Conservation (phyloP, 768 basidiomycete genomes). For the Pleurotus tuoliensis region DNA sequence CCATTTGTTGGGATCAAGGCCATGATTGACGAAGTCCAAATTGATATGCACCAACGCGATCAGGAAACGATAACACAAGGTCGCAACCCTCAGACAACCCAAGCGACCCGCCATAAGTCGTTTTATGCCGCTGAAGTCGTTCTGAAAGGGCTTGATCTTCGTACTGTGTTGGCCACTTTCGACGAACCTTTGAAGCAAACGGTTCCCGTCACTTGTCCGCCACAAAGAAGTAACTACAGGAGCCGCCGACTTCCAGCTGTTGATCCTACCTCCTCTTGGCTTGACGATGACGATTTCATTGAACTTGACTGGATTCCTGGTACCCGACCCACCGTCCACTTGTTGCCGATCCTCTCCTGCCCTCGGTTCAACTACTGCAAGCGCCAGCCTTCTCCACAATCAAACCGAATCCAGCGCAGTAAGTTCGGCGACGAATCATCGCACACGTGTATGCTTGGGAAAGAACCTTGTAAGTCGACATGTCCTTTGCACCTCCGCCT, state of each 20-base stretch:
- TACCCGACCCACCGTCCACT: constrained; percentile 54
- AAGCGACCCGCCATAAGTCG: constrained; percentile 68
- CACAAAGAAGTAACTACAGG: constrained; percentile 45
- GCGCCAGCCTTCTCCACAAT: constrained; percentile 41
- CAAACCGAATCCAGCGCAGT: constrained; percentile 41
- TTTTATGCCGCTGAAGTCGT: constrained; percentile 88
- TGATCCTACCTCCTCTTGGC: constrained; percentile 57
- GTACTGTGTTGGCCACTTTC: constrained; percentile 77
- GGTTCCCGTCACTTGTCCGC: constrained; percentile 44
- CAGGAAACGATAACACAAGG: constrained; percentile 69
- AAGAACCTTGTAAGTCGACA: constrained; percentile 55
- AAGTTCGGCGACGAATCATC: constrained; percentile 88
- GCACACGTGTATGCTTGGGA: constrained; percentile 76
- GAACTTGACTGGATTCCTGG: constrained; percentile 65
- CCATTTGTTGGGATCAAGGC: constrained; percentile 85
- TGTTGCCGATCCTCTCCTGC: constrained; percentile 71
- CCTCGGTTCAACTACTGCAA: constrained; percentile 84
- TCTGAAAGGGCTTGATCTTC: constrained; percentile 70
- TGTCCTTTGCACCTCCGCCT: too few species aligned
- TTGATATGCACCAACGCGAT: constrained; percentile 89
- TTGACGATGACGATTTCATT: constrained; percentile 77
- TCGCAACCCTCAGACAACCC: constrained; percentile 51
- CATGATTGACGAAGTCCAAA: constrained; percentile 74
- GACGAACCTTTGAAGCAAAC: constrained; percentile 62
- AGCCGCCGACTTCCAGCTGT: constrained; percentile 40